Base-by-base conservation (phyloP, 116 monocot genomes). In the Zostera marina region DNA sequence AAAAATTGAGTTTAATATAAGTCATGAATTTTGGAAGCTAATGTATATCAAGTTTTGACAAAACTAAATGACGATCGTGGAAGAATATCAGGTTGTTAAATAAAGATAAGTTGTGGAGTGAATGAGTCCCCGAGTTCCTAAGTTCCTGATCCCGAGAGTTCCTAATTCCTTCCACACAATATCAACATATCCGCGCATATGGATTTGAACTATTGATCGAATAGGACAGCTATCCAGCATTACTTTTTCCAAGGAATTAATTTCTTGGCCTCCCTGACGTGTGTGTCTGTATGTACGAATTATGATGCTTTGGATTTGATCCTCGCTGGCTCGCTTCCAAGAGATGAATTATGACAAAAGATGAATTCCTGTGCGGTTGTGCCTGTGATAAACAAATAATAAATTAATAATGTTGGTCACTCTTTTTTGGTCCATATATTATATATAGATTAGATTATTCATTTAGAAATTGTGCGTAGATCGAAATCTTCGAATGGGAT, bases 121-220 rank as follows among this genome's bases (percentile, higher is more conserved):
- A n/a, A 14, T 47, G 48, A 19, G 17, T 48, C 19, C 19, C 47
- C 15, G 12, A 12, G 14, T 14, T 15, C 12, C 14, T 5, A 47
- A 7, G 15, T 12, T 47, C 15, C 15, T 13, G 47, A 47, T 47
- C 4, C 15, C 47, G 15, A 1, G 15, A 4, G 47, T 13, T 47
- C 15, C 7, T 47, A 5, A 17, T 56, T 56, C 26, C 56, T 56
- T 56, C 56, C 41, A 12, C 56, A 56, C 56, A 56, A 56, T 26
- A 56, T 32, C n/a, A 56, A 39, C 56, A 22, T 17, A 22, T 21
- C 21, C 12, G 21, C 19, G 53, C n/a, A n/a, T 32, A 32, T 32
- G 32, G 5, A 32, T 32, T 1, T 32, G 32, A 32, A 32, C 4
- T 32, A 32, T 1, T 32, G 32, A 32, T 1, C 5, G 32, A 32